A percentile compares a stretch with the other conserved stretches of the same genome.
Conservation (phyloP, 164 flowering plant species). For the Macadamia tetraphylla region DNA sequence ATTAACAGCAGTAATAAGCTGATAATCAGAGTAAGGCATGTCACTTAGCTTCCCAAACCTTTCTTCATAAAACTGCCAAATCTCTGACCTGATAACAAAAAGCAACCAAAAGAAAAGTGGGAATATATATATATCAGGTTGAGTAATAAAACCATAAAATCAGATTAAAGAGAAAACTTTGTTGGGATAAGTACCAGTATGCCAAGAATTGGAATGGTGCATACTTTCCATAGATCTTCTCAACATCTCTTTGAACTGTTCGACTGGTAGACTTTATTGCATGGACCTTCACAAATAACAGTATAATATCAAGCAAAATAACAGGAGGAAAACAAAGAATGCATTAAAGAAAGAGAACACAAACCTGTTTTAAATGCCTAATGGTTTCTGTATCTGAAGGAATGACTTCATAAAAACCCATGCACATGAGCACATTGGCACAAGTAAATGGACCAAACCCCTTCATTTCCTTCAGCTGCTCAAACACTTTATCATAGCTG, state of each 20-base stretch:
- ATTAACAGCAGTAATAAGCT: constrained; percentile 44
- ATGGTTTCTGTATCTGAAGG: constrained; percentile 58
- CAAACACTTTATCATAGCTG: constrained; percentile 22
- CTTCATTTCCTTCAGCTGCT: constrained; percentile 33
- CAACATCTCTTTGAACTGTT: constrained; percentile 32
- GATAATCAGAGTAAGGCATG: constrained; percentile 35
- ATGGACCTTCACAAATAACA: constrained; percentile 40
- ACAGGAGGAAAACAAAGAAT: not conserved
- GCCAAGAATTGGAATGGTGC: constrained; percentile 57
- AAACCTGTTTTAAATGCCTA: constrained; percentile 56
- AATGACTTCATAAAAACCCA: constrained; percentile 59
- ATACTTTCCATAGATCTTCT: constrained; percentile 41
- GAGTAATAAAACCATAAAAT: not conserved
- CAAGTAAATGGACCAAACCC: constrained; percentile 60
- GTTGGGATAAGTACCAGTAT: constrained; percentile 37
- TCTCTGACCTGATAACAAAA: constrained; percentile 44
- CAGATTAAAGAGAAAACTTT: not conserved
- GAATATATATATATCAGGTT: not conserved
- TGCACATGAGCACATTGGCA: constrained; percentile 56
- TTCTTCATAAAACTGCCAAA: constrained; percentile 53
- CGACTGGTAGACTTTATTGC: constrained; percentile 21
- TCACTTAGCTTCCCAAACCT: constrained; percentile 51
- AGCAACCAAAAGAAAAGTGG: too few relatives aligned
- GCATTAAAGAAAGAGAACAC: not conserved
- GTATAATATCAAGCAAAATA: not conserved